Evolutionary conservation across 441 rosid genomes (phyloP), one percentile per base, ranked within the genome.

Genomic region (Bruguiera hainesii): DNA sequence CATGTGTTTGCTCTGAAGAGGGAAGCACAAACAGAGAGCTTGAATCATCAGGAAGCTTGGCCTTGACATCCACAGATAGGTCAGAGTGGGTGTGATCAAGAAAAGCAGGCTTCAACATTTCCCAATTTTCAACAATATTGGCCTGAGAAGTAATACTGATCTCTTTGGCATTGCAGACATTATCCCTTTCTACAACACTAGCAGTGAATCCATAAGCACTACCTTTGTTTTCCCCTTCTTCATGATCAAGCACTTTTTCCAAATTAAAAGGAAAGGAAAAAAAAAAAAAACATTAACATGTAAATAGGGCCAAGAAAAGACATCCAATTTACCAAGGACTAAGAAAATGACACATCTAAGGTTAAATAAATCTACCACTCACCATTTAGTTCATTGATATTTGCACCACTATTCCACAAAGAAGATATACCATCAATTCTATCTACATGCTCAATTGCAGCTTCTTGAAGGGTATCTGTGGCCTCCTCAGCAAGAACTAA

Each of bases 11-110:
- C 67, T 78, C 80, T 39, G 76, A 23, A 16, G 78, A 65, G 50
- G 56, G 51, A 15, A 58, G 25, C 46, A 23, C 62, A 61, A 59
- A 66, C 46, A 73, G 73, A 68, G 84, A 80, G 61, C 79, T 78
- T 13, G 82, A 68, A 28, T 81, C 81, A 76, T 81, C 84, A 65
- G 81, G 81, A 73, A 79, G 77, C 70, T 73, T 75, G 29, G 76
- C 50, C 28, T 72, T 67, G 10, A 49, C 53, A 67, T 68, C 79
- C 65, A 71, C 65, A 71, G 81, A 64, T 59, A 78, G 29, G 11
- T 59, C 46, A 60, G 76, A 21, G 28, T 65, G 71, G 25, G 8
- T 29, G 28, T 46, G 72, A 58, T 67, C 78, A 63, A 37, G 49
- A 55, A 65, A 52, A 65, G 53, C 21, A 28, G 79, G 75, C 29